These are phyloP conservation scores for Yamadazyma laniorum DNA, from an alignment of 805 yeast genomes.

Conservation along the genomic window DNA sequence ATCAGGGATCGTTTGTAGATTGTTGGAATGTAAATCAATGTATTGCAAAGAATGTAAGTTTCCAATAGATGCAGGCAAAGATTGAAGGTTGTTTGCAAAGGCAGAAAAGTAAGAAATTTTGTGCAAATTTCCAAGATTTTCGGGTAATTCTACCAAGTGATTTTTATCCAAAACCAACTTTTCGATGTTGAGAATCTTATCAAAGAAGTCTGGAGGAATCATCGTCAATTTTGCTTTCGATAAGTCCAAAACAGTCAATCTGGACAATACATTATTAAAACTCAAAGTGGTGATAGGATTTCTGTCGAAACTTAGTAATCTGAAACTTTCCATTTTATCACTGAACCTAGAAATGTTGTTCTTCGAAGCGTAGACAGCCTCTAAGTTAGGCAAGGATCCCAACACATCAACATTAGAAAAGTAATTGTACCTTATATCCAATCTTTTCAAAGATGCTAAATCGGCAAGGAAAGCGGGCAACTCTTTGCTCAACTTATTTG, in stretches of 20 bases:
- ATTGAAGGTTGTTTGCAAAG: constrained; percentile 70
- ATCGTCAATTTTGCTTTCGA: constrained; percentile 81
- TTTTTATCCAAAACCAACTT: constrained; percentile 76
- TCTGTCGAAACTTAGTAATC: constrained; percentile 70
- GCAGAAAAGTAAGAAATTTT: constrained; percentile 66
- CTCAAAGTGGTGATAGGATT: constrained; percentile 78
- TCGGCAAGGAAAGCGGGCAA: constrained; percentile 54
- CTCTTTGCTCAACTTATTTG: constrained; percentile 57
- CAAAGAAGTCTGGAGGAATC: constrained; percentile 62
- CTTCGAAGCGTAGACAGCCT: constrained; percentile 70
- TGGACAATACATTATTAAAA: constrained; percentile 51
- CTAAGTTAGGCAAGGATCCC: constrained; percentile 58
- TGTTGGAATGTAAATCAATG: constrained; percentile 82
- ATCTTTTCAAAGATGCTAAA: constrained; percentile 57
- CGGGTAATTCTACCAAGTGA: constrained; percentile 74
- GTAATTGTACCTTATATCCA: constrained; percentile 77
- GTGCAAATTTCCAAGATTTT: constrained; percentile 57
- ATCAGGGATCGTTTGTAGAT: constrained; percentile 64
- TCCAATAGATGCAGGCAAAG: constrained; percentile 66
- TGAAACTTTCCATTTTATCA: constrained; percentile 58
- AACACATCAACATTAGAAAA: constrained; percentile 54
- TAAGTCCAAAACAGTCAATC: constrained; percentile 69
- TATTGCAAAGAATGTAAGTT: constrained; percentile 55
- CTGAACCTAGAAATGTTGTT: constrained; percentile 72
- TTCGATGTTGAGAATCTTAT: constrained; percentile 63